Evolutionary conservation across 495 filamentous ascomycete species (phyloP), one percentile per base, ranked within the genome.

Genomic region (Diplogelasinospora grovesii): DNA sequence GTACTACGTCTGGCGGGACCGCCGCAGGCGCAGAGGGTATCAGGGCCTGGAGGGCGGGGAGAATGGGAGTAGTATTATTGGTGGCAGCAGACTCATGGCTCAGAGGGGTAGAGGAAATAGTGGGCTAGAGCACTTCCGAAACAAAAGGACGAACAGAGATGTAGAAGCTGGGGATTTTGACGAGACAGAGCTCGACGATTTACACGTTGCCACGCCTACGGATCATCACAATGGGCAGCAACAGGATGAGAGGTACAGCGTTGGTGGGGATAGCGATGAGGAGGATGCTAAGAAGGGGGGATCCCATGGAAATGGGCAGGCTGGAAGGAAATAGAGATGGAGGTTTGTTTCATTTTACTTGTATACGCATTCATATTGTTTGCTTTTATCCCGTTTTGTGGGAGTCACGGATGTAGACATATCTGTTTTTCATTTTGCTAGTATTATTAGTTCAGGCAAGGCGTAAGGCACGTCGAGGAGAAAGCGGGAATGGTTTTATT

Each of bases 131-230:
- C 57, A 54, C 23, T 70, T 74, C 41, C 70, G 78, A 31, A 67
- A 71, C 37, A 76, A 75, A 41, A 43, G 60, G 14, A 40, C 48
- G 26, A 41, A 36, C 14, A 39, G 52, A 8, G 56, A 56, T 20
- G 63, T 95, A 22, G 88, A 95, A 61, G 82, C 84, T 11, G 82
- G 70, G 9, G 88, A 90, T 56, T 97, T 92, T 65, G 89, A 97
- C 50, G 92, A 96, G 63, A 75, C 74, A 28, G 86, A 94, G 58
- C 54, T 96, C 23, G 86, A 94, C 56, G 78, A 89, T 46, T 59
- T 93, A 31, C 75, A 83, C 42, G 58, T 75, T 16, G 49, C 43
- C 13, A 73, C 65, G 20, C 71, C 69, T 11, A 60, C 45, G 3
- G 65, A 66, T 10, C 57, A 61, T 2, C 54, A 56, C 3, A 24